Percentiles rank a stretch among this genome's conserved stretches.
phyloP scores from a whole-genome alignment of 2,329 filamentous ascomycete species.

The Cercospora nicotianae region DNA sequence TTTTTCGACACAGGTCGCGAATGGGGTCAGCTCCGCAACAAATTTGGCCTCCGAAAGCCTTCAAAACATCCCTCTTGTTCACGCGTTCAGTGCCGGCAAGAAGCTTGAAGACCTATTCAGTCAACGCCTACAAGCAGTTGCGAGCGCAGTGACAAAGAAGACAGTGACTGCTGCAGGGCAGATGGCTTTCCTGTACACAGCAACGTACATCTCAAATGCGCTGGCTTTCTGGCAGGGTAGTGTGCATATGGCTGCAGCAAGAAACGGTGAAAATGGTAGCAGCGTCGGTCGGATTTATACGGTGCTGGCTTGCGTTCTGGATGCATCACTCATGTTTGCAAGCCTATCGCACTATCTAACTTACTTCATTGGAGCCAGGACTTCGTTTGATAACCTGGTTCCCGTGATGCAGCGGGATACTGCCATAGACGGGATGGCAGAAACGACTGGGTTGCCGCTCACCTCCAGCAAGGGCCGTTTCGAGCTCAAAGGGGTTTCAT shows the following conservation, averaged over 20 bases:
- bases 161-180: slow-evolving; percentile 57
- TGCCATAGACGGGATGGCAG: background rate
- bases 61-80: slow-evolving; percentile 49
- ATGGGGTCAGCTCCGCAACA: slow-evolving; percentile 58
- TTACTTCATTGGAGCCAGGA: slow-evolving; percentile 8
- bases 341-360: slow-evolving; percentile 6
- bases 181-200: slow-evolving; percentile 63
- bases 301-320: slow-evolving; percentile 3
- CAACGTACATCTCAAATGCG: slow-evolving; percentile 66
- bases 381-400: slow-evolving; percentile 2
- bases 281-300: slow-evolving; percentile 38
- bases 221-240: slow-evolving; percentile 69
- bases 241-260: slow-evolving; percentile 47
- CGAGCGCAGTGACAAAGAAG: slow-evolving; percentile 59
- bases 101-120: slow-evolving; percentile 62
- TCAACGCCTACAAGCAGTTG: slow-evolving; percentile 52
- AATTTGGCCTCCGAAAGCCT: slow-evolving; percentile 64
- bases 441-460: background rate
- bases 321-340: slow-evolving; percentile 7
- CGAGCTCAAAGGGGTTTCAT: slow-evolving; percentile 42
- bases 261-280: background rate
- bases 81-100: slow-evolving; percentile 55
- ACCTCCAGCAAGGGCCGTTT: slow-evolving; percentile 24
- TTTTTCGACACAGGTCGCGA: slow-evolving; percentile 52
- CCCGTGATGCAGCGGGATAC: slow-evolving; percentile 1